Evolutionary conservation across 441 rosid species (phyloP).

Genomic region (Raphanus hybrid): DNA sequence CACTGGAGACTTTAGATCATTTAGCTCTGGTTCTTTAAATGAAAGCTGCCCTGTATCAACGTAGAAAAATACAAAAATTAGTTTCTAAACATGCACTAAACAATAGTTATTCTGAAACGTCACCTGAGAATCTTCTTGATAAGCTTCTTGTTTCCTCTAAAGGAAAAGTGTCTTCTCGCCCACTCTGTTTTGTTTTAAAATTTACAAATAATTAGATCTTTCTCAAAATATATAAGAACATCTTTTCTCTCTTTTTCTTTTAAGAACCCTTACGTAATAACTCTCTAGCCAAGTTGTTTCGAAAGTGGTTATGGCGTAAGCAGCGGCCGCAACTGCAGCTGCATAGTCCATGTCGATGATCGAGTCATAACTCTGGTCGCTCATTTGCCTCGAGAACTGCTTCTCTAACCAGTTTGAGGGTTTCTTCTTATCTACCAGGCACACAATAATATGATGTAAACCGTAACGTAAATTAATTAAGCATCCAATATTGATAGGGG

Average conservation of each 20-base stretch:
- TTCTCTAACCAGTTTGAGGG: conserved; percentile 59
- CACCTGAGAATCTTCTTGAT: conserved; percentile 52
- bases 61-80: neutral
- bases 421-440: conserved; percentile 63
- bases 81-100: no score
- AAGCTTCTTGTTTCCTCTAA: conserved; percentile 39
- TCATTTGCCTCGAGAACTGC: conserved; percentile 61
- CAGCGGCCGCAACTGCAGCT: conserved; percentile 79
- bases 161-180: conserved; percentile 25
- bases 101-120: conserved; percentile 21
- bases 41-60: conserved; percentile 48
- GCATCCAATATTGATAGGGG: conserved; percentile 11
- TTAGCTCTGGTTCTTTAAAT: conserved; percentile 29
- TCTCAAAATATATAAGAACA: neutral
- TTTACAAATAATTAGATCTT: neutral
- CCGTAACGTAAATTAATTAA: neutral
- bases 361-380: conserved; percentile 40
- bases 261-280: conserved; percentile 22
- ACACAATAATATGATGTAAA: conserved; percentile 17
- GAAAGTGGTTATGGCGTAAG: conserved; percentile 53
- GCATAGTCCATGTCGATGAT: conserved; percentile 48
- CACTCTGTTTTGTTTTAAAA: conserved; percentile 27
- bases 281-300: conserved; percentile 43
- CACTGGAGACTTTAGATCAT: conserved; percentile 38
- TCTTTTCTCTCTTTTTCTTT: neutral